A percentile compares a stretch with the other conserved stretches of the same genome.
Conservation (phyloP, 75 land plant species). For the Sequoia sempervirens region DNA sequence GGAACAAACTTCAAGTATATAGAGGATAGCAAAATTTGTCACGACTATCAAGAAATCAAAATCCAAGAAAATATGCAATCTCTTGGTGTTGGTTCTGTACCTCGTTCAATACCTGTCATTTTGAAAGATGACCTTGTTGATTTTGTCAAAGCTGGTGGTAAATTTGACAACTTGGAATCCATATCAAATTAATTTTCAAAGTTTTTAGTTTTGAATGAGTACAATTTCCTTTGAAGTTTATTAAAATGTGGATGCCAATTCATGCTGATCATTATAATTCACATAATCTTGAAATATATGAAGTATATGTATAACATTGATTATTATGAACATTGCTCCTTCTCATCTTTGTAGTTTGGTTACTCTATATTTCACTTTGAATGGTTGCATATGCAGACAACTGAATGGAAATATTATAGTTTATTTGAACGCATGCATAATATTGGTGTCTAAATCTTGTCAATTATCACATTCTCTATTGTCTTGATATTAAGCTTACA, state of each 20-base stretch:
- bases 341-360: too few species aligned
- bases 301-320: neutral
- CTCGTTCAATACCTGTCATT: constrained; percentile 86
- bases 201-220: neutral
- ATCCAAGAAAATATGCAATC: constrained; percentile 87
- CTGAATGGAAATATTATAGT: neutral
- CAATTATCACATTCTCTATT: neutral
- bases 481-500: neutral
- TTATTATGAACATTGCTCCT: neutral
- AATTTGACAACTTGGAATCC: neutral
- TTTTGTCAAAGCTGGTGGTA: constrained; percentile 93
- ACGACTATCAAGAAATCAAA: constrained; percentile 97
- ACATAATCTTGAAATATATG: neutral
- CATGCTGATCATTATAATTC: neutral
- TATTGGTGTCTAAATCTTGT: neutral
- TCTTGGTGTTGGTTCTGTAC: constrained; percentile 88
- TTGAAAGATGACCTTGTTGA: constrained; percentile 94
- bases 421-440: neutral
- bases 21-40: constrained; percentile 63
- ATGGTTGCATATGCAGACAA: neutral
- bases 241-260: neutral
- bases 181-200: neutral
- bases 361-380: neutral
- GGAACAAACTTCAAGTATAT: constrained; percentile 56
- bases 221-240: neutral